Base-by-base conservation (phyloP, 768 basidiomycete species). In the Mrakia blollopis region DNA sequence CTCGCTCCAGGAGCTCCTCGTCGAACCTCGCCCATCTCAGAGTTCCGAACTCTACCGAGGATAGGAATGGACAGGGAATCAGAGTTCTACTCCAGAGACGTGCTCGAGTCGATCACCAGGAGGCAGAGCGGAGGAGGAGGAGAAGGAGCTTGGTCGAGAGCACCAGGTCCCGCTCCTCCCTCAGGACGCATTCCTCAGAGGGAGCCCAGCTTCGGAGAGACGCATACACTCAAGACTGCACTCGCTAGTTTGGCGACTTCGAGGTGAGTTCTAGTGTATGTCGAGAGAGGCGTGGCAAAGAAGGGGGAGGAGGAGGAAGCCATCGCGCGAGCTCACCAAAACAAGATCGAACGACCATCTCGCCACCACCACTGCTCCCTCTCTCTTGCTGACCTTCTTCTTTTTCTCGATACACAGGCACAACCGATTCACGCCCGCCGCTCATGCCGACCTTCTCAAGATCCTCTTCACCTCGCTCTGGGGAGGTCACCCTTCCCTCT, bases 401-500 rank as follows among this genome's bases (percentile, higher is more conserved):
- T 13, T 37, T 39, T 13, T 28, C 39, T 23, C n/a, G 2, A 37
- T 23, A n/a, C 39, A 44, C 41, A 25, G 71, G 14, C n/a, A 60
- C 52, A 74, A 74, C 50, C 73, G 32, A 10, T 74, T 63, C 54
- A 62, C 60, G 0, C 1, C 61, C 23, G 60, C 39, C 25, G 54
- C 73, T 18, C 73, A 74, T 32, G 60, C 60, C 37, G 73, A 74
- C 21, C 73, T 74, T 2, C 60, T 60, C 61, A 30, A 62, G 60
- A 61, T 74, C 32, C 73, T 74, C 60, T 65, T 44, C 73, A 63
- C 54, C 61, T 63, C 39, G 23, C 61, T 74, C 9, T 60, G 61
- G 28, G 73, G 54, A n/a, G 39, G 44, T 25, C 60, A 65, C 13
- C 52, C 32, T 25, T 28, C 39, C 37, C 54, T 63, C 73, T 39